Evolutionary conservation across 805 yeast genomes (phyloP).

Genomic region (Nakazawaea ishiwadae): DNA sequence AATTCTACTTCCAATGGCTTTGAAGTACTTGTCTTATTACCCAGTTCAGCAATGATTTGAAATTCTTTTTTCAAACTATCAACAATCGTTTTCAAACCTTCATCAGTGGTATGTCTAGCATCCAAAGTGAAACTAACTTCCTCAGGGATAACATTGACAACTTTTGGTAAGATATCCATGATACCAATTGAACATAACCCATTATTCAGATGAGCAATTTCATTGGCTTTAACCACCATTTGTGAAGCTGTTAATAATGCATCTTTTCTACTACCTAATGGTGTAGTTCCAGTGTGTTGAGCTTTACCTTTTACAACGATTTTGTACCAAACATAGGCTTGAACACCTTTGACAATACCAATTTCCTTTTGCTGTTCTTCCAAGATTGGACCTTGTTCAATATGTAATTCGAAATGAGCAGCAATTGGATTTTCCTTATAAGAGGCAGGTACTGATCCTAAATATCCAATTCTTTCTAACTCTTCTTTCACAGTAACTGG

Average conservation of each 20-base stretch:
- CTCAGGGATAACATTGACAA: slow-evolving; percentile 65
- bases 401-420: slow-evolving; percentile 71
- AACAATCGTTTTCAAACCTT: slow-evolving; percentile 30
- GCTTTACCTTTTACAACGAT: slow-evolving; percentile 57
- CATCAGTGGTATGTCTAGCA: slow-evolving; percentile 50
- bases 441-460: slow-evolving; percentile 46
- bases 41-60: slow-evolving; percentile 28
- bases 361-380: slow-evolving; percentile 51
- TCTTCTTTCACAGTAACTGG: slow-evolving; percentile 50
- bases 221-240: slow-evolving; percentile 52
- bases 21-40: slow-evolving; percentile 24
- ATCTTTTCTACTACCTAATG: slow-evolving; percentile 55
- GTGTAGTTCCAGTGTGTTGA: slow-evolving; percentile 74
- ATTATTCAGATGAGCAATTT: slow-evolving; percentile 43
- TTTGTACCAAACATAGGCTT: slow-evolving; percentile 60
- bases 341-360: slow-evolving; percentile 65
- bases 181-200: slow-evolving; percentile 61
- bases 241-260: slow-evolving; percentile 55
- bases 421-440: slow-evolving; percentile 49
- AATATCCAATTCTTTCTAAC: slow-evolving; percentile 56
- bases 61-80: slow-evolving; percentile 34
- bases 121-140: slow-evolving; percentile 57
- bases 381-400: slow-evolving; percentile 72
- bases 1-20: slow-evolving; percentile 33
- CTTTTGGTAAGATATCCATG: slow-evolving; percentile 51